Evolutionary conservation across 352 stramenopile species (phyloP), one percentile per base, ranked within the genome.

Genomic region (Globisporangium solare): DNA sequence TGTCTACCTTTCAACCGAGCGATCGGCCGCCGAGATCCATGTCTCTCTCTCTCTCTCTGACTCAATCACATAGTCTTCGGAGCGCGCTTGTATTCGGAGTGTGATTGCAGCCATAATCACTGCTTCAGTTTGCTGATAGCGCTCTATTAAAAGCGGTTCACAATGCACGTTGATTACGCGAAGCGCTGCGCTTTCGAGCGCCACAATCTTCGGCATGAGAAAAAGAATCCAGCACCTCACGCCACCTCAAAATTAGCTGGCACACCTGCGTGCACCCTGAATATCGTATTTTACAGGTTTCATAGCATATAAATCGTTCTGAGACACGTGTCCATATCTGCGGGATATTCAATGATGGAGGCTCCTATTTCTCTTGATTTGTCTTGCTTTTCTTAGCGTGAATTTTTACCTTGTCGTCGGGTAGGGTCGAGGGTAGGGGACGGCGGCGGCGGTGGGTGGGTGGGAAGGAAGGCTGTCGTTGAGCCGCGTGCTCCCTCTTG

Each of bases 41-140:
- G 20, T 41, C 8, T 53, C 27, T 13, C 47, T 31, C 49, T 37
- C 37, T 56, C 37, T 56, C 51, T 56, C 50, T 56, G 50, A 41
- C 45, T 47, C 50, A 27, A 46, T 8, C 7, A 32, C 47, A 42
- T 57, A 37, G 46, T 21, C 24, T 27, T 27, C 24, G 24, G 24
- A 31, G 37, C 51, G 43, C 51, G 20, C 37, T 47, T 48, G 17
- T 31, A 13, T 39, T 46, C 39, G 39, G 39, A 43, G 39, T n/a
- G 39, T 3, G 18, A 13, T 3, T 5, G 39, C 12, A 15, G 10
- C 39, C 39, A 43, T 43, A 43, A 43, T 43, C 39, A 43, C 39
- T 18, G 39, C 10, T n/a, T 15, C 39, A 43, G 3, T 10, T 1
- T 7, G 11, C 10, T 6, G 1, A 43, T 6, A 43, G 39, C 13